Evolutionary conservation across 345 rosid species (phyloP), one percentile per base, ranked within the genome.

Genomic region (Salix caprea): DNA sequence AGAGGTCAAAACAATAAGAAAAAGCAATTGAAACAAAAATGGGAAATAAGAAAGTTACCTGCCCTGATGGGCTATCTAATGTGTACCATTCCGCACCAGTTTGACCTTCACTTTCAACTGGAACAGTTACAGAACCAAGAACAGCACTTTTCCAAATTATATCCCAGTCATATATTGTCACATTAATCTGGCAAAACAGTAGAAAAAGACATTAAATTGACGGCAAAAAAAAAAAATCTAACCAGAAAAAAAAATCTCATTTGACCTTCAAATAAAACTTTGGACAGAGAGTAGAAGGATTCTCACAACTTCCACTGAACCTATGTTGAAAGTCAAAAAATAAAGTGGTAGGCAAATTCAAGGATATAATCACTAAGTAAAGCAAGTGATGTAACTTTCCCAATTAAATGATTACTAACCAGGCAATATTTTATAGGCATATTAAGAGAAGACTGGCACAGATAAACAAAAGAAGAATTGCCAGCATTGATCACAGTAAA

Each of bases 131-230:
- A 36, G 99, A 91, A 84, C 98, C 98, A 79, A 96, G 98, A 80
- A 88, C 88, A 65, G 99, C 84, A 88, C 99, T 96, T 86, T 94
- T 96, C 99, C 99, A 96, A 79, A 96, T 91, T 76, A 96, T 93
- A 84, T 96, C 99, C 99, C 99, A 96, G 76, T 96, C 99, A 87
- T 93, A 93, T 86, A 96, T 94, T 50, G 98, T 92, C 70, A 93
- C 96, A 79, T 83, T 91, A 77, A 96, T 96, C 99, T 96, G 91
- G 50, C 69, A 75, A 7, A 69, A 24, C 71, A 73, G 69, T 60
- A 70, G 42, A 37, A 48, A 46, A 61, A 68, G 19, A 62, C n/a
- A 67, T 74, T 68, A 77, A 61, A 65, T 46, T 50, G 40, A 58
- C 10, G 4, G 14, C 44, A 40, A 10, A 40, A 10, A 10, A 40